A percentile compares a stretch with the other conserved stretches of the same genome.
Evolutionary conservation across 2,329 filamentous ascomycete genomes (phyloP).

Genomic region (Sordariomycetes sp.): DNA sequence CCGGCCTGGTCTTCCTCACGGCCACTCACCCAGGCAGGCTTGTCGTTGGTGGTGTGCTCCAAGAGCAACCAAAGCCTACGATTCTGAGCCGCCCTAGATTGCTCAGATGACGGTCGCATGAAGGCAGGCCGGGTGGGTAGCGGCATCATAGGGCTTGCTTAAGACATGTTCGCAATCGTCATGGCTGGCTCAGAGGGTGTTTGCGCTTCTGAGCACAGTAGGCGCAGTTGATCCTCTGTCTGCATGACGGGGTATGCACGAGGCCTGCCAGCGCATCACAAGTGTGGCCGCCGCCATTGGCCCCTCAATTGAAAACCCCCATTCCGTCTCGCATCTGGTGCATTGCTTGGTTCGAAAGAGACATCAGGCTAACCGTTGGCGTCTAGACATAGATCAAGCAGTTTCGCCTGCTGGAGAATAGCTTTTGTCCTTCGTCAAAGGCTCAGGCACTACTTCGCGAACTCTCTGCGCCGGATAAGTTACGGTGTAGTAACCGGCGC

Average conservation of each 20-base stretch:
- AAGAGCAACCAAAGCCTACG: background rate
- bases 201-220: background rate
- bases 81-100: background rate
- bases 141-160: constrained; percentile 1
- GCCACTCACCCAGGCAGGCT: background rate
- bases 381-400: too few species aligned
- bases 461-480: background rate
- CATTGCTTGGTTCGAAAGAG: too few species aligned
- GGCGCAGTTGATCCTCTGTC: background rate
- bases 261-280: constrained; percentile 4
- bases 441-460: background rate
- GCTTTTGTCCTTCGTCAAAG: too few species aligned
- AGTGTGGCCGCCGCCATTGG: constrained; percentile 3
- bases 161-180: background rate
- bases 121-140: background rate
- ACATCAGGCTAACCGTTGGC: too few species aligned
- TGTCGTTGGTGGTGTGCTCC: background rate
- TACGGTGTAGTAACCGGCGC: too few species aligned
- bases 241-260: constrained; percentile 5
- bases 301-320: background rate
- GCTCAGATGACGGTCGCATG: background rate
- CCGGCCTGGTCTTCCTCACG: too few species aligned
- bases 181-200: background rate
- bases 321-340: background rate
- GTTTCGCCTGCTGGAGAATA: too few species aligned